A percentile compares a stretch with the other conserved stretches of the same genome.
Evolutionary conservation across 2,329 filamentous ascomycete genomes (phyloP).

Genomic region (Aureobasidium mangrovei): DNA sequence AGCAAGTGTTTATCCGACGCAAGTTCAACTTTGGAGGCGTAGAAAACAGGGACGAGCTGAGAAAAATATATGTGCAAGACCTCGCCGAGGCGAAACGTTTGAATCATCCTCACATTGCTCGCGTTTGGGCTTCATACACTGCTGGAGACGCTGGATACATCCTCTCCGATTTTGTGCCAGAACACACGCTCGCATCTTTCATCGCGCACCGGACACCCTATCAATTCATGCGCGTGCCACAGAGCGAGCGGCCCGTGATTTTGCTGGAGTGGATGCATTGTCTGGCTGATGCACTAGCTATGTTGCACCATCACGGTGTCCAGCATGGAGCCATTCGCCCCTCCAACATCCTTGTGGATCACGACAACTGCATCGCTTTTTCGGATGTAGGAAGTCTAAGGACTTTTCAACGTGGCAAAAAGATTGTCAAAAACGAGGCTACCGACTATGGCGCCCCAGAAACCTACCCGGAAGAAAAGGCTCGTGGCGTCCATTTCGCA

Average conservation of each 20-base stretch:
- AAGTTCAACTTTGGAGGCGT: conserved; percentile 25
- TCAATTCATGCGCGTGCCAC: conserved; percentile 53
- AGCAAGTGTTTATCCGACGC: conserved; percentile 37
- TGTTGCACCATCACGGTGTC: conserved; percentile 55
- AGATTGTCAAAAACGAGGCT: conserved; percentile 54
- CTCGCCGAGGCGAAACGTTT: conserved; percentile 50
- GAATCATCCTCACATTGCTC: conserved; percentile 61
- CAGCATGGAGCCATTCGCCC: conserved; percentile 63
- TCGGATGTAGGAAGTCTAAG: conserved; percentile 47
- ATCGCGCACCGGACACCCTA: conserved; percentile 52
- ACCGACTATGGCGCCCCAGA: conserved; percentile 71
- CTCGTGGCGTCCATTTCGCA: neutral
- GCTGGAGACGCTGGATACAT: conserved; percentile 55
- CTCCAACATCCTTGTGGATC: conserved; percentile 59
- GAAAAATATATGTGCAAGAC: conserved; percentile 46
- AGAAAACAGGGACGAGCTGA: conserved; percentile 15
- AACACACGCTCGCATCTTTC: conserved; percentile 59
- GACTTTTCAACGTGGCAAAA: conserved; percentile 45
- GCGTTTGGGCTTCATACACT: conserved; percentile 62
- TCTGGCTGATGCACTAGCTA: conserved; percentile 58
- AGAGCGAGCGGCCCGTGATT: conserved; percentile 50
- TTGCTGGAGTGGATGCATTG: conserved; percentile 70
- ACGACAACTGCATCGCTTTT: conserved; percentile 57
- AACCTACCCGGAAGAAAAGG: neutral
- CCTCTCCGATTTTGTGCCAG: conserved; percentile 57